phyloP scores from a whole-genome alignment of 192 early-diverging fungal species.

The Gonapodya sp. region DNA sequence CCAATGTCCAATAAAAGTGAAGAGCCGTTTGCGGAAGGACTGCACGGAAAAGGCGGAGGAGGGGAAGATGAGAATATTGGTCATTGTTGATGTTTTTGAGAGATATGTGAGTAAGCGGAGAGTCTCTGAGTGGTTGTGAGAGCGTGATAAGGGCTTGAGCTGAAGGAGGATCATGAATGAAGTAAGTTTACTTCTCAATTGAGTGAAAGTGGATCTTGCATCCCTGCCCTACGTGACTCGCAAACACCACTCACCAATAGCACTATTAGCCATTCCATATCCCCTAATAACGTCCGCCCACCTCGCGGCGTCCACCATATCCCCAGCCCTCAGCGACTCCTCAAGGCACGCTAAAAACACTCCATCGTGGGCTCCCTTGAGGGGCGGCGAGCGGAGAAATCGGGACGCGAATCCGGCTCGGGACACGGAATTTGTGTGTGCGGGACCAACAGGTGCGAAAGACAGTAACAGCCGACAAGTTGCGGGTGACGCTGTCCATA shows the following conservation, averaged over 20 bases:
- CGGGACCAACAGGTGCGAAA: not conserved
- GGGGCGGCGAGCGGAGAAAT: not conserved
- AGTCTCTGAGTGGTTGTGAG: not conserved
- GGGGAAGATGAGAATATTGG: not conserved
- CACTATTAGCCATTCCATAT: not conserved
- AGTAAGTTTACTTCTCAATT: too few species aligned
- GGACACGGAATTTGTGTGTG: not conserved
- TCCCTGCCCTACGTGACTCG: too few species aligned
- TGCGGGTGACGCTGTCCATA: not conserved
- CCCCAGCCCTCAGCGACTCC: not conserved
- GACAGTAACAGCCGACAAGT: not conserved
- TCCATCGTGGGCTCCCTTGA: not conserved
- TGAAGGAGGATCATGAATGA: too few species aligned
- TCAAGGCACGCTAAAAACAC: not conserved
- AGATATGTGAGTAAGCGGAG: not conserved
- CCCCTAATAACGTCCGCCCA: not conserved
- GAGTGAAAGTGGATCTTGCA: too few species aligned
- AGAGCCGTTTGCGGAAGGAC: not conserved
- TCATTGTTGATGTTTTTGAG: not conserved
- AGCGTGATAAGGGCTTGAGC: not conserved
- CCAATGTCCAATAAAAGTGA: not conserved
- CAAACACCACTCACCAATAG: not conserved
- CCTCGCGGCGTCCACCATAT: not conserved
- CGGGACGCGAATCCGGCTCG: not conserved
- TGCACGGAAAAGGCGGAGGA: not conserved